Conservation (phyloP, 805 yeast species). For the Barnettozyma siamensis region DNA sequence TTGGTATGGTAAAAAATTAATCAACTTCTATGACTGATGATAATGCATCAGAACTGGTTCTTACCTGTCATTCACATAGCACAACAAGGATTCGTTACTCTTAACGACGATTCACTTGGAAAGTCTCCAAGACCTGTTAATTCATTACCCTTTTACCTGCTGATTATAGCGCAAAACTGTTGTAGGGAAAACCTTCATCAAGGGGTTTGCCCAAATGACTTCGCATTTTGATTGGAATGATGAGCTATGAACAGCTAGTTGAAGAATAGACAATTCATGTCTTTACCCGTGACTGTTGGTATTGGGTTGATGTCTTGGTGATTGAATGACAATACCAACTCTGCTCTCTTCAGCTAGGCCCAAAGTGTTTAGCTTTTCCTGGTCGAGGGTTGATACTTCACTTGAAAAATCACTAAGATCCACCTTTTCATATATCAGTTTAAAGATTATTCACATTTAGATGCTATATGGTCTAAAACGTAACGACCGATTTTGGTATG, state of each 20-base stretch:
- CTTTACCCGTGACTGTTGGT: slow-evolving; percentile 80
- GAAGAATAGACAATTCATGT: slow-evolving; percentile 67
- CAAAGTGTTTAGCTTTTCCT: slow-evolving; percentile 64
- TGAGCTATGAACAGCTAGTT: slow-evolving; percentile 59
- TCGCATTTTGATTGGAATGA: slow-evolving; percentile 78
- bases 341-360: slow-evolving; percentile 57
- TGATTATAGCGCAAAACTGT: slow-evolving; percentile 74
- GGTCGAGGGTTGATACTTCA: slow-evolving; percentile 60
- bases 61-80: slow-evolving; percentile 90
- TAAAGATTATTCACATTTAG: slow-evolving; percentile 80
- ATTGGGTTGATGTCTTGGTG: slow-evolving; percentile 85
- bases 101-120: slow-evolving; percentile 45
- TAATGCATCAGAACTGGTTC: slow-evolving; percentile 40
- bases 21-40: slow-evolving; percentile 65
- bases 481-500: slow-evolving; percentile 60
- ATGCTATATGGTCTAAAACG: slow-evolving; percentile 90
- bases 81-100: slow-evolving; percentile 75
- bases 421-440: slow-evolving; percentile 25
- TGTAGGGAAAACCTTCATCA: slow-evolving; percentile 54
- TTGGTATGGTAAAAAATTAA: slow-evolving; percentile 77
- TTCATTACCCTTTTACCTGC: slow-evolving; percentile 89
- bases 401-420: slow-evolving; percentile 46
- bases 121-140: slow-evolving; percentile 53
- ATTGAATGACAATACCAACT: slow-evolving; percentile 46
- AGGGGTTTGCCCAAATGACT: slow-evolving; percentile 51